phyloP scores from a whole-genome alignment of 2,329 filamentous ascomycete species.

The Lasiodiplodia theobromae region DNA sequence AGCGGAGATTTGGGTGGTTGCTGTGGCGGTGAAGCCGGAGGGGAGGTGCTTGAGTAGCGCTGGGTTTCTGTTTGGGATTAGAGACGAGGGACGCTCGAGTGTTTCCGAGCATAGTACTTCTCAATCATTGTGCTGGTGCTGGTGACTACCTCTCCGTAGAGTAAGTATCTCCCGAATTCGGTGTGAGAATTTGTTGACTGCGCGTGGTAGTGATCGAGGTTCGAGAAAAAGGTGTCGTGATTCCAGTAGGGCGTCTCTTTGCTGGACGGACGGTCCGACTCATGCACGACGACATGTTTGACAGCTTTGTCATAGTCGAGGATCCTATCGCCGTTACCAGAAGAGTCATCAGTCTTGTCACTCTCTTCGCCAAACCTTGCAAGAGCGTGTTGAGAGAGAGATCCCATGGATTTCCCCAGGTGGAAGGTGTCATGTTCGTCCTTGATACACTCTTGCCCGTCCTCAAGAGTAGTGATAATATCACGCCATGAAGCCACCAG shows the following conservation, averaged over 20 bases:
- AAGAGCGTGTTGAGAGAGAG: slow-evolving; percentile 35
- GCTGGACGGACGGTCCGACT: slow-evolving; percentile 68
- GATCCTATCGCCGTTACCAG: slow-evolving; percentile 61
- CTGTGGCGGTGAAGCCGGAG: slow-evolving; percentile 84
- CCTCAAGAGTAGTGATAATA: slow-evolving; percentile 66
- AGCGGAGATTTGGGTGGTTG: slow-evolving; percentile 86
- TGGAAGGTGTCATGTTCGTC: slow-evolving; percentile 85
- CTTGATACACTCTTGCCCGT: slow-evolving; percentile 74
- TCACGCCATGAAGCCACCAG: slow-evolving; percentile 72
- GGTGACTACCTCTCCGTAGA: slow-evolving; percentile 92
- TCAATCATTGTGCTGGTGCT: slow-evolving; percentile 94
- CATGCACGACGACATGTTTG: slow-evolving; percentile 78
- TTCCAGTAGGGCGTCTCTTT: slow-evolving; percentile 87
- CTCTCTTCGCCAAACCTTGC: background rate
- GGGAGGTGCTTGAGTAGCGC: slow-evolving; percentile 78
- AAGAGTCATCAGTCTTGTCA: slow-evolving; percentile 43
- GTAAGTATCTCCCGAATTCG: slow-evolving; percentile 76
- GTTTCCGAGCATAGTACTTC: slow-evolving; percentile 57
- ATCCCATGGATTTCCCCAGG: slow-evolving; percentile 63
- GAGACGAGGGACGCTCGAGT: too few relatives aligned
- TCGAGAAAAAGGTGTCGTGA: slow-evolving; percentile 78
- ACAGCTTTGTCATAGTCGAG: slow-evolving; percentile 76
- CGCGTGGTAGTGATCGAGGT: slow-evolving; percentile 71
- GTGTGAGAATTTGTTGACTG: slow-evolving; percentile 62
- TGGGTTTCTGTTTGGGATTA: slow-evolving; percentile 61